Evolutionary conservation across 1,284 basidiomycete species (phyloP), one percentile per base, ranked within the genome.

Genomic region (Naganishia liquefaciens): DNA sequence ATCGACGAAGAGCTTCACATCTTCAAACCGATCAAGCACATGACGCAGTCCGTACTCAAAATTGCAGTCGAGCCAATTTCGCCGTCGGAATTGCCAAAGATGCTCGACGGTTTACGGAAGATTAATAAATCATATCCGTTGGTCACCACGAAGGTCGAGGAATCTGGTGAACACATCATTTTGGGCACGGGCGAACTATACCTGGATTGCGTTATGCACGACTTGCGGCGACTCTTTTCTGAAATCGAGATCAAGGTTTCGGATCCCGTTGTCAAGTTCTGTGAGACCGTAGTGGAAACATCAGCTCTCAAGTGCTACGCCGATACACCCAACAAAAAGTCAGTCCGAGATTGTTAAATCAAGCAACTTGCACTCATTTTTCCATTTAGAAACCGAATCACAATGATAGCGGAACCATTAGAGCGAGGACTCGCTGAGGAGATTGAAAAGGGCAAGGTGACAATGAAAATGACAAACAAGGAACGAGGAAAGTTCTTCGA

Each of bases 211-310:
- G 90, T 97, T 50, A 86, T 99, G 87, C 94, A 99, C 76, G 96
- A 99, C 80, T 80, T 99, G 68, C 84, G 96, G 67, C 86, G 86
- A 68, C 77, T 99, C 68, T 99, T 96, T 80, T 87, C 91, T 51
- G 96, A 99, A 82, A 97, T 99, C 71, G 96, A 99, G 84, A 97
- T 99, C 83, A 98, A 99, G 81, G 93, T 99, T 17, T 97, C 93
- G 37, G 96, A 99, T 81, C 96, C 96, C 1, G 93, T 98, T 33
- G 96, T 94, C 28, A 92, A 93, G 76, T 99, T 99, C 81, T 91
- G 92, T 75, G 96, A 99, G 82, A 99, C 96, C 13, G 96, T 99
- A 21, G 83, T 99, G 67, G 96, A 99, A 82, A 99, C 96, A 33
- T 94, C 91, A 70, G 94, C 94, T 7, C 81, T 99, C 71, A 99